Conservation (phyloP, 1,284 basidiomycete species). For the Tilletia caries region DNA sequence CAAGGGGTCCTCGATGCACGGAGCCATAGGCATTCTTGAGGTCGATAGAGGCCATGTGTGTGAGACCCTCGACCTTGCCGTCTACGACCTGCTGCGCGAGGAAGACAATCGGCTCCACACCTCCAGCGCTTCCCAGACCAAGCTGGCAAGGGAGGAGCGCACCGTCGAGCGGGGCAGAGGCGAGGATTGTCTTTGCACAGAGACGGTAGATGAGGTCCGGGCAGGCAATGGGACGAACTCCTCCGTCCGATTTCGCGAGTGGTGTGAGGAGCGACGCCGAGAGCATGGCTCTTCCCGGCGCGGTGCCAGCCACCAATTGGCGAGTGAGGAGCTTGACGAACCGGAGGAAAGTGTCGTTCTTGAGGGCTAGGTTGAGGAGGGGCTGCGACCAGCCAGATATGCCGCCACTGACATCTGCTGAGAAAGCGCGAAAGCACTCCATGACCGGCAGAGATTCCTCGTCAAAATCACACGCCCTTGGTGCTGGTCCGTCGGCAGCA, state of each 20-base stretch:
- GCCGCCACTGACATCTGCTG: not conserved
- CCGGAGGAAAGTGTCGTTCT: not conserved
- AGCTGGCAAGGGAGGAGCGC: not conserved
- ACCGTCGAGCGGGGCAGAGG: not conserved
- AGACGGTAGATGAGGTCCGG: slow-evolving; percentile 7
- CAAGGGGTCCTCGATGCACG: not conserved
- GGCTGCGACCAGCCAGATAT: slow-evolving; percentile 1
- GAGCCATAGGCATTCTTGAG: not conserved
- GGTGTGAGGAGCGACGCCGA: not conserved
- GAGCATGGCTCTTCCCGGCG: not conserved
- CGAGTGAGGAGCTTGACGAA: not conserved
- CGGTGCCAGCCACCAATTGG: not conserved
- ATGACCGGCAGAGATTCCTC: not conserved
- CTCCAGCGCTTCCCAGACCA: not conserved
- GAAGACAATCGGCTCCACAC: not conserved
- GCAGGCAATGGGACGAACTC: slow-evolving; percentile 8
- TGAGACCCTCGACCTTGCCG: not conserved
- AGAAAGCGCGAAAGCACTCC: not conserved
- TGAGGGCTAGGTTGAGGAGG: not conserved
- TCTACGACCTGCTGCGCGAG: not conserved
- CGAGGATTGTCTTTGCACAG: not conserved
- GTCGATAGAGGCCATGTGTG: not conserved
- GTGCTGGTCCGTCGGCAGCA: not conserved
- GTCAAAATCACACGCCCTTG: not conserved
- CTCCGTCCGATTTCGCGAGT: not conserved